A percentile compares a stretch with the other conserved stretches of the same genome.
Conservation (phyloP, 495 filamentous ascomycete genomes). For the Patellaria atrata region DNA sequence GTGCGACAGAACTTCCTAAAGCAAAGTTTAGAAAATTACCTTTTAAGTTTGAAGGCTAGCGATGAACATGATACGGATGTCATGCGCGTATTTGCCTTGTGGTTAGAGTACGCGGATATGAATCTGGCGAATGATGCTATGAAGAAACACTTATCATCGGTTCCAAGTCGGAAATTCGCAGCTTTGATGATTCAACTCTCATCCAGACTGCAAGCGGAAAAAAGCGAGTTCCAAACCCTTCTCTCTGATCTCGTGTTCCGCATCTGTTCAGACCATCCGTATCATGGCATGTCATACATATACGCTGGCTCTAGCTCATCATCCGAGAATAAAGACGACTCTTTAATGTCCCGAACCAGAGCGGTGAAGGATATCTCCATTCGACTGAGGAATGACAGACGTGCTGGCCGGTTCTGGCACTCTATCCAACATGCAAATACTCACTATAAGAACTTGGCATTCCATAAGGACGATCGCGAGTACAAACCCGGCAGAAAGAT, state of each 20-base stretch:
- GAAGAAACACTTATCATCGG: slow-evolving; percentile 47
- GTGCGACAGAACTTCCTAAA: slow-evolving; percentile 68
- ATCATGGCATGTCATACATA: slow-evolving; percentile 92
- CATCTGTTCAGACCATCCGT: slow-evolving; percentile 84
- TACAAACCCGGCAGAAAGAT: slow-evolving; percentile 56
- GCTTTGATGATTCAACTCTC: slow-evolving; percentile 90
- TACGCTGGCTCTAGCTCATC: slow-evolving; percentile 54
- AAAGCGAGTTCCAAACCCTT: slow-evolving; percentile 55
- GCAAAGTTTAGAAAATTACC: slow-evolving; percentile 87
- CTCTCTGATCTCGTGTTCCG: slow-evolving; percentile 56
- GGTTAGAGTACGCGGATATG: slow-evolving; percentile 69
- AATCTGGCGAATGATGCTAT: slow-evolving; percentile 64
- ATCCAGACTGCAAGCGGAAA: slow-evolving; percentile 63
- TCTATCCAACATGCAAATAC: slow-evolving; percentile 58
- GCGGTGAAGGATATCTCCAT: slow-evolving; percentile 56
- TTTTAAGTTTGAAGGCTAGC: slow-evolving; percentile 66
- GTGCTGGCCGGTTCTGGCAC: slow-evolving; percentile 39
- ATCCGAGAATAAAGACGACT: slow-evolving; percentile 44
- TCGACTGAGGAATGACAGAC: slow-evolving; percentile 38
- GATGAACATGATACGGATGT: slow-evolving; percentile 81
- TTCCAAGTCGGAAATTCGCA: slow-evolving; percentile 84
- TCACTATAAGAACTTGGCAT: slow-evolving; percentile 57
- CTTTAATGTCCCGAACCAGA: slow-evolving; percentile 51
- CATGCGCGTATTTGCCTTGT: slow-evolving; percentile 87
- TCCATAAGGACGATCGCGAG: slow-evolving; percentile 42